These are phyloP conservation scores for Eucalyptus paniculata DNA, from an alignment of 345 rosid genomes.

Conservation along the genomic window DNA sequence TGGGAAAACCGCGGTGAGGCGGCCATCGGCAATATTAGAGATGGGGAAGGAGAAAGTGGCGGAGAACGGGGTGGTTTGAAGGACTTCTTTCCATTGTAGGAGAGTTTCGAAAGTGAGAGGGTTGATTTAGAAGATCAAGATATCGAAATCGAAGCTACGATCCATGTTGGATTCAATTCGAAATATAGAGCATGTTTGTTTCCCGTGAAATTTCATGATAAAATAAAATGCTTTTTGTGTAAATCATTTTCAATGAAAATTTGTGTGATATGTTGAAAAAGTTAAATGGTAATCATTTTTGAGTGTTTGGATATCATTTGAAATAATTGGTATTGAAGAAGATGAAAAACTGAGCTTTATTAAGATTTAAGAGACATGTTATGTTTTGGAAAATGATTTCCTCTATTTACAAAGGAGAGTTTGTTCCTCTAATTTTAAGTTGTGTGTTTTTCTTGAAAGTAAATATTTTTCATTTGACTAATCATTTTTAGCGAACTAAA, in stretches of 20 bases:
- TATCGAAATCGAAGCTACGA: rapidly evolving
- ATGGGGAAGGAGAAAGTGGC: not conserved
- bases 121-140: not conserved
- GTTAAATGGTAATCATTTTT: rapidly evolving
- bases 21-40: rapidly evolving
- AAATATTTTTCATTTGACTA: not conserved
- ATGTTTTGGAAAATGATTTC: not conserved
- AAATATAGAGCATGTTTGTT: not conserved
- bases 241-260: not conserved
- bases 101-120: not conserved
- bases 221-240: not conserved
- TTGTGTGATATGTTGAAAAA: not conserved
- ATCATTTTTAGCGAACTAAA: not conserved
- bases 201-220: not conserved
- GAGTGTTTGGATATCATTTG: not conserved
- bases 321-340: not conserved
- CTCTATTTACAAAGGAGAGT: not conserved
- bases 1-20: not conserved
- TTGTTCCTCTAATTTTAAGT: not conserved
- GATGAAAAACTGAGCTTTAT: not conserved
- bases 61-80: not conserved
- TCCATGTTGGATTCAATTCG: not conserved
- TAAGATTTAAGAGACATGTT: not conserved
- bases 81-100: not conserved
- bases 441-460: rapidly evolving